Conservation (phyloP, 2,329 filamentous ascomycete species). For the Cladosporium sp. region DNA sequence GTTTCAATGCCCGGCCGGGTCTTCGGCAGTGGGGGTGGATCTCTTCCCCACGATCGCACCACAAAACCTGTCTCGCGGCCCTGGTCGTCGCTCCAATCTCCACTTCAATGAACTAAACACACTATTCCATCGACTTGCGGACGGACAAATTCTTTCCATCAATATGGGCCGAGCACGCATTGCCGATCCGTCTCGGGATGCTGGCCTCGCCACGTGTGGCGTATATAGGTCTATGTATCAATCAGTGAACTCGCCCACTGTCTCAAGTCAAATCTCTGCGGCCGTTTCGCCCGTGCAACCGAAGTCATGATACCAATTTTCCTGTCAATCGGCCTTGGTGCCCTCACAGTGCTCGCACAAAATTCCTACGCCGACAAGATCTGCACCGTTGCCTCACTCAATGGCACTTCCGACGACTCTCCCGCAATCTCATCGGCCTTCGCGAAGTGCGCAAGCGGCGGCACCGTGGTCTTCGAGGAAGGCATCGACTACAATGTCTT, state of each 20-base stretch:
- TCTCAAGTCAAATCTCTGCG: too few relatives aligned
- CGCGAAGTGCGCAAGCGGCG: slow-evolving; percentile 30
- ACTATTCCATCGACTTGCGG: not conserved
- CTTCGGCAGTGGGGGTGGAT: too few relatives aligned
- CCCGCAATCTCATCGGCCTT: slow-evolving; percentile 35
- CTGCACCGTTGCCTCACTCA: slow-evolving; percentile 26
- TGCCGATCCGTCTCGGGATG: too few relatives aligned
- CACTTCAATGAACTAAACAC: too few relatives aligned
- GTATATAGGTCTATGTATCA: too few relatives aligned
- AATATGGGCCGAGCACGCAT: not conserved
- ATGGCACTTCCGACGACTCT: slow-evolving; percentile 36
- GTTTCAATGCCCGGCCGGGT: too few relatives aligned
- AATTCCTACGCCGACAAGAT: slow-evolving; percentile 5
- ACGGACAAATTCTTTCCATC: not conserved
- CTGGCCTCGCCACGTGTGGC: too few relatives aligned
- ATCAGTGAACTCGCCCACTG: too few relatives aligned
- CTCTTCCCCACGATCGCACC: too few relatives aligned
- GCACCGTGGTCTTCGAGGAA: slow-evolving; percentile 34
- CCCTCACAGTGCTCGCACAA: slow-evolving; percentile 1
- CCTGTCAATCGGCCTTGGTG: not conserved
- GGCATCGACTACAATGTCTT: slow-evolving; percentile 41
- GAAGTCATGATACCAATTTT: not conserved
- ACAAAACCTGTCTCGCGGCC: too few relatives aligned
- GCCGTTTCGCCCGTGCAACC: not conserved
- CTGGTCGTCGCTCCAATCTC: too few relatives aligned